A percentile compares a stretch with the other conserved stretches of the same genome.
Evolutionary conservation across 805 yeast species (phyloP).

Genomic region (Nakazawaea molendinolei): DNA sequence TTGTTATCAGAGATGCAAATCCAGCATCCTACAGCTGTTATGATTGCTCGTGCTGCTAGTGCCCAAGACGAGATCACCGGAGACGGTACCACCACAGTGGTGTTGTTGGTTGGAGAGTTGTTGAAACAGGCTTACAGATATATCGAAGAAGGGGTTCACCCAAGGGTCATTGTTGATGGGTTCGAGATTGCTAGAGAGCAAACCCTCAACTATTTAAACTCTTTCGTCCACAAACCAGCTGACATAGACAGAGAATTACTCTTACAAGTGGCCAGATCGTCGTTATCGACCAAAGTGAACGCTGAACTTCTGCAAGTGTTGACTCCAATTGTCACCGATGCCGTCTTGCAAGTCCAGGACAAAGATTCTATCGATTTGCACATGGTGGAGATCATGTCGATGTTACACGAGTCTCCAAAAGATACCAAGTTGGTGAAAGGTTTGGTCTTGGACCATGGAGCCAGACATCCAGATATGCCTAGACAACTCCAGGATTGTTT

Average conservation of each 20-base stretch:
- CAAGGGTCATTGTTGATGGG: conserved; percentile 90
- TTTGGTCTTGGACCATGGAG: conserved; percentile 94
- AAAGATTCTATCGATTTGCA: conserved; percentile 70
- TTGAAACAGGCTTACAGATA: conserved; percentile 91
- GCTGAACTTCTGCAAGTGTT: conserved; percentile 70
- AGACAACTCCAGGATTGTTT: conserved; percentile 75
- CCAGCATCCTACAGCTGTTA: conserved; percentile 82
- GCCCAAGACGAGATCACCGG: conserved; percentile 99
- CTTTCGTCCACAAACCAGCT: conserved; percentile 47
- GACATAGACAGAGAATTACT: conserved; percentile 79
- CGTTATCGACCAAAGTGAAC: conserved; percentile 81
- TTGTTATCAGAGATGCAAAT: conserved; percentile 94
- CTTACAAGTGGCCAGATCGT: conserved; percentile 86
- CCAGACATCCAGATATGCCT: conserved; percentile 99
- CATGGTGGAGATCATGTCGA: conserved; percentile 97
- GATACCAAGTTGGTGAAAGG: conserved; percentile 84
- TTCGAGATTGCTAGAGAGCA: conserved; percentile 85
- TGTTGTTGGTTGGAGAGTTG: conserved; percentile 87
- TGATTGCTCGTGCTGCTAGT: conserved; percentile 95
- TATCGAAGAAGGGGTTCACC: conserved; percentile 91
- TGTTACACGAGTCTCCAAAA: conserved; percentile 87
- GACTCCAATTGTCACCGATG: conserved; percentile 94
- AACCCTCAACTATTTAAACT: conserved; percentile 61
- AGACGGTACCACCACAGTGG: conserved; percentile 97
- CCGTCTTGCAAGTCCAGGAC: conserved; percentile 72